Evolutionary conservation across 2,329 filamentous ascomycete genomes (phyloP).

Genomic region (Aspergillus sp.): DNA sequence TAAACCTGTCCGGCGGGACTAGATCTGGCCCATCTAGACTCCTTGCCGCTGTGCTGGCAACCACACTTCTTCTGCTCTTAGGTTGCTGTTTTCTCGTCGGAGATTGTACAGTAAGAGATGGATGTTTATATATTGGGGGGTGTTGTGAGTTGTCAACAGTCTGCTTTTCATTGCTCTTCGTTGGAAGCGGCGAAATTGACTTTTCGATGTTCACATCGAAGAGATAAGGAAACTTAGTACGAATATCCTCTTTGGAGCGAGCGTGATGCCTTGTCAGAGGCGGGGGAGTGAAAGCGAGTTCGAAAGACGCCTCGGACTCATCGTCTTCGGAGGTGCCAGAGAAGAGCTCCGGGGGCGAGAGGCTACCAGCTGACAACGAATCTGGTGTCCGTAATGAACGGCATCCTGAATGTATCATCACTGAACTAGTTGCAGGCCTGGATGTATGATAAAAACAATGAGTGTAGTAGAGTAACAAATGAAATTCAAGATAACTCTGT

Average conservation of each 20-base stretch:
- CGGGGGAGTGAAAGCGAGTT: conserved; percentile 5
- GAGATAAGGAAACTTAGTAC: background rate
- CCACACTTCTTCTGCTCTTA: conserved; percentile 17
- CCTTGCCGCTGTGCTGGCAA: conserved; percentile 9
- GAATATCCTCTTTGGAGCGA: conserved; percentile 6
- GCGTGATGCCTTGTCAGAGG: conserved; percentile 5
- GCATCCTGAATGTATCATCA: conserved; percentile 8
- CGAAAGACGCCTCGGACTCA: conserved; percentile 2
- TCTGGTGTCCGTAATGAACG: conserved; percentile 25
- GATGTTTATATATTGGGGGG: background rate
- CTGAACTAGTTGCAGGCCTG: background rate
- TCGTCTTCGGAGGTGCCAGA: conserved; percentile 11
- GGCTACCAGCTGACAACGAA: background rate
- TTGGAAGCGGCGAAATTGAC: background rate
- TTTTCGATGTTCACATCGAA: background rate
- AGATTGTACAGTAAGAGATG: background rate
- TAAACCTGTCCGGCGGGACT: conserved; percentile 58
- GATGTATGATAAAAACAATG: background rate
- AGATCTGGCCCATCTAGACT: conserved; percentile 23
- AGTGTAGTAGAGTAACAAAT: conserved; percentile 1
- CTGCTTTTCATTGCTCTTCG: background rate
- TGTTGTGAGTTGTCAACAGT: background rate
- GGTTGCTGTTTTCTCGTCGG: conserved; percentile 13
- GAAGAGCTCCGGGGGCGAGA: conserved; percentile 7
- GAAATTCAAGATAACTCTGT: conserved; percentile 1